These are phyloP conservation scores for Pyrus pyrifolia DNA, from an alignment of 306 rosid species.

Conservation along the genomic window DNA sequence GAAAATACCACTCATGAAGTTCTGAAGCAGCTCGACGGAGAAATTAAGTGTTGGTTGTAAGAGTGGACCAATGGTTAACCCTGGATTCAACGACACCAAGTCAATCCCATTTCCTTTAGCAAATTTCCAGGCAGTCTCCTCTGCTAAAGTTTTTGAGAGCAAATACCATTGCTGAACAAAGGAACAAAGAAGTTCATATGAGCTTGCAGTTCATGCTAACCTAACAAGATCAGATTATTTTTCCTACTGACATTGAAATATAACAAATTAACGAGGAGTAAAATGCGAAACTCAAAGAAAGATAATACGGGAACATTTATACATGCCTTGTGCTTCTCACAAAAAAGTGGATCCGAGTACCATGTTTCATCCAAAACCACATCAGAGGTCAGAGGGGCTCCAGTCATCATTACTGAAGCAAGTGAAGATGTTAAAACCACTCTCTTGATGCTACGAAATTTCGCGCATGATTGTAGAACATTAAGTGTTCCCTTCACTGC, in stretches of 20 bases:
- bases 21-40: neutral
- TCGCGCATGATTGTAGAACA: slow-evolving; percentile 21
- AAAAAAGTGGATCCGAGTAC: slow-evolving; percentile 19
- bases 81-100: slow-evolving; percentile 7
- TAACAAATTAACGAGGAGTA: neutral
- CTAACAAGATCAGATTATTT: neutral
- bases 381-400: slow-evolving; percentile 15
- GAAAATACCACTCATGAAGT: neutral
- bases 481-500: slow-evolving; percentile 30
- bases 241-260: neutral
- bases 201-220: neutral
- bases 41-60: slow-evolving; percentile 11
- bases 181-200: neutral
- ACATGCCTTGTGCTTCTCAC: slow-evolving; percentile 11
- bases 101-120: slow-evolving; percentile 19
- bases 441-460: slow-evolving; percentile 1
- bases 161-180: slow-evolving; percentile 8
- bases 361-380: slow-evolving; percentile 21
- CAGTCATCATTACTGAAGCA: neutral
- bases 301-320: too few relatives aligned
- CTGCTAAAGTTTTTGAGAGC: slow-evolving; percentile 20
- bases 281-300: neutral
- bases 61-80: slow-evolving; percentile 12
- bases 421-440: slow-evolving; percentile 30
- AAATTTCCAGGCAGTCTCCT: slow-evolving; percentile 22